A percentile compares a stretch with the other conserved stretches of the same genome.
Evolutionary conservation across 805 yeast species (phyloP).

Genomic region (Teunomyces stri): DNA sequence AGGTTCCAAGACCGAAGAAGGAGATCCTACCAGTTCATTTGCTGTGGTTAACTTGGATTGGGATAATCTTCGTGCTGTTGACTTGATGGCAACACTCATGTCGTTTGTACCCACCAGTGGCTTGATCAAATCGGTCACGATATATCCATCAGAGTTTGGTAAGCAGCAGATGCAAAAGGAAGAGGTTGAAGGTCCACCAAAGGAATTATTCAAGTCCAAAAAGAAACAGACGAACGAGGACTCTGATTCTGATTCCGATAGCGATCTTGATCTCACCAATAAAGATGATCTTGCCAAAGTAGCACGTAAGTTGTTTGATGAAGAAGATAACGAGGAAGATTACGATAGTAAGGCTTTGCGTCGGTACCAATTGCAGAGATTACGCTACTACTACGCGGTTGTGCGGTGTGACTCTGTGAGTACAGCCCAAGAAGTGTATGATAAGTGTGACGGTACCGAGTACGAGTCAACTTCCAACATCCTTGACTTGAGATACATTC

Average conservation of each 20-base stretch:
- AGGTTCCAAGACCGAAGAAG: slow-evolving; percentile 67
- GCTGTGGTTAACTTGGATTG: slow-evolving; percentile 97
- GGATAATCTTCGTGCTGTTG: slow-evolving; percentile 90
- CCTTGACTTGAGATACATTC: slow-evolving; percentile 88
- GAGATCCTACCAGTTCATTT: slow-evolving; percentile 77
- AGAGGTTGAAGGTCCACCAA: slow-evolving; percentile 90
- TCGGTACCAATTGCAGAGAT: slow-evolving; percentile 86
- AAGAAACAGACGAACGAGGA: slow-evolving; percentile 33
- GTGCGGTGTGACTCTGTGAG: slow-evolving; percentile 72
- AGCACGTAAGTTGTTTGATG: slow-evolving; percentile 71
- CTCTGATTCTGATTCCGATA: slow-evolving; percentile 32
- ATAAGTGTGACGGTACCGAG: slow-evolving; percentile 91
- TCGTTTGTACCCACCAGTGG: slow-evolving; percentile 83
- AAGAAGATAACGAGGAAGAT: slow-evolving; percentile 78
- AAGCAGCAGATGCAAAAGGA: slow-evolving; percentile 88
- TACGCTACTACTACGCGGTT: slow-evolving; percentile 91
- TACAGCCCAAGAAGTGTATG: slow-evolving; percentile 75
- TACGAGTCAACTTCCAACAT: slow-evolving; percentile 93
- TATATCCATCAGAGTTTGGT: slow-evolving; percentile 90
- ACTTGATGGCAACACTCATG: slow-evolving; percentile 82
- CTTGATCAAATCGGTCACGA: slow-evolving; percentile 59
- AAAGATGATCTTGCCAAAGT: slow-evolving; percentile 53
- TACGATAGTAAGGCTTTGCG: slow-evolving; percentile 82
- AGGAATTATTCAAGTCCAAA: slow-evolving; percentile 63
- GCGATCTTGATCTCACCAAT: slow-evolving; percentile 42